Percentiles rank a stretch among this genome's conserved stretches.
These are phyloP conservation scores for Monilinia vaccinii-corymbosi DNA, from an alignment of 2,329 filamentous ascomycete species.

Conservation along the genomic window DNA sequence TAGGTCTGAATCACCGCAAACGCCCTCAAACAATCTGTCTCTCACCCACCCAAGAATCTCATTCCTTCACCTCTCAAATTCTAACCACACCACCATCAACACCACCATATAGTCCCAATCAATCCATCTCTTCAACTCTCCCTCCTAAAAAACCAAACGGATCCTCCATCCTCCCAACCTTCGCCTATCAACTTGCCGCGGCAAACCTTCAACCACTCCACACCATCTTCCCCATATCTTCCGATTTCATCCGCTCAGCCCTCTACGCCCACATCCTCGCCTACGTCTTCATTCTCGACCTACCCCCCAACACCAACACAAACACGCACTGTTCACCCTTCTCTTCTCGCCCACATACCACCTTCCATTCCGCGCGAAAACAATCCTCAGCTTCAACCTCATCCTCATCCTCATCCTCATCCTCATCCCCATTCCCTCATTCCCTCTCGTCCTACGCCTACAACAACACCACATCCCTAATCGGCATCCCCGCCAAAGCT, in stretches of 20 bases:
- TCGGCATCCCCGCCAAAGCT: constrained; percentile 13
- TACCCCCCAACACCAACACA: constrained; percentile 3
- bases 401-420: too few relatives aligned
- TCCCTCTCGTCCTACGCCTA: background rate
- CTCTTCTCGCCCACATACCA: too few relatives aligned
- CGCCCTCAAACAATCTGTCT: constrained; percentile 5
- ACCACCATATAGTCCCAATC: background rate
- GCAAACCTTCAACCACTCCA: constrained; percentile 18
- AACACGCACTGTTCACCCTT: background rate
- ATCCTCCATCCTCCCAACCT: background rate
- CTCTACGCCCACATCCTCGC: constrained; percentile 26
- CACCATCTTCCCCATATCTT: constrained; percentile 23
- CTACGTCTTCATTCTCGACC: constrained; percentile 17
- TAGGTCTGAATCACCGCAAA: background rate
- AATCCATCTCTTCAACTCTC: background rate
- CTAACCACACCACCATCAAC: background rate
- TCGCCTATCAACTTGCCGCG: background rate
- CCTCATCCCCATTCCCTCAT: background rate
- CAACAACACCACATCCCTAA: background rate
- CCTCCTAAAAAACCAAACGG: background rate
- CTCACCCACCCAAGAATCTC: background rate
- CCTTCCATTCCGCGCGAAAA: too few relatives aligned
- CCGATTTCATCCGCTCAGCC: constrained; percentile 14
- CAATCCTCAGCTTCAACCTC: too few relatives aligned
- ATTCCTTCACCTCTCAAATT: background rate